A percentile compares a stretch with the other conserved stretches of the same genome.
These are phyloP conservation scores for Aureobasidium sp. DNA, from an alignment of 2,329 filamentous ascomycete species.

Conservation along the genomic window DNA sequence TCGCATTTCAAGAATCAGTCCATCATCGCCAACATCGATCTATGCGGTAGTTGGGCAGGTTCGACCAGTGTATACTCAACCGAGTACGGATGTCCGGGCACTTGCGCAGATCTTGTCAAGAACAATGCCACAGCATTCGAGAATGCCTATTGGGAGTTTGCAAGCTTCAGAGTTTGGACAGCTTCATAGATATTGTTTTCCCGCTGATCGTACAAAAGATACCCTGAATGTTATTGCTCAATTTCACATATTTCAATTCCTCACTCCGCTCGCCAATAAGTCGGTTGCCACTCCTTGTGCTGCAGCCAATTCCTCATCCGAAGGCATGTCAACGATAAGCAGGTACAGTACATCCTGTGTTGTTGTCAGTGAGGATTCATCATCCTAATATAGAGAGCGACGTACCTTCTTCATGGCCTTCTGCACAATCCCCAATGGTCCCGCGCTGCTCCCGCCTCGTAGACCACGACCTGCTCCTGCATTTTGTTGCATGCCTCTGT, in stretches of 20 bases:
- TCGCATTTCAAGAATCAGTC: slow-evolving; percentile 31
- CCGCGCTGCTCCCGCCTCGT: not conserved
- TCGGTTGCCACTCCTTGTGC: slow-evolving; percentile 13
- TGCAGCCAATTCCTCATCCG: slow-evolving; percentile 35
- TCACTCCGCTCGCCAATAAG: not conserved
- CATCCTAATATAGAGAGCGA: not conserved
- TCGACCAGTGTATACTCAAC: slow-evolving; percentile 27
- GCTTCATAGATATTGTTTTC: not conserved
- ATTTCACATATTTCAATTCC: not conserved
- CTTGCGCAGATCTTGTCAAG: slow-evolving; percentile 52
- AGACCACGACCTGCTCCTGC: not conserved
- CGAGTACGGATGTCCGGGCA: slow-evolving; percentile 40
- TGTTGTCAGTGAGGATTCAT: not conserved
- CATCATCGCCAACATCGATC: slow-evolving; percentile 34
- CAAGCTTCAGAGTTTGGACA: slow-evolving; percentile 16
- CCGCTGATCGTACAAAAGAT: not conserved
- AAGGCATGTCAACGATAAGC: slow-evolving; percentile 46
- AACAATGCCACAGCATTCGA: slow-evolving; percentile 50
- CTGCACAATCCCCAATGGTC: slow-evolving; percentile 17
- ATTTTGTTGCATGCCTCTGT: not conserved
- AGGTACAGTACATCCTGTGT: slow-evolving; percentile 43
- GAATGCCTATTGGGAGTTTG: slow-evolving; percentile 54
- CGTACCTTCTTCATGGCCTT: slow-evolving; percentile 20
- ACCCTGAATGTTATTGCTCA: not conserved
- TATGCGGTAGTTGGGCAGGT: slow-evolving; percentile 33